phyloP scores from a whole-genome alignment of 2,329 filamentous ascomycete genomes.

The Colletotrichum agaves region DNA sequence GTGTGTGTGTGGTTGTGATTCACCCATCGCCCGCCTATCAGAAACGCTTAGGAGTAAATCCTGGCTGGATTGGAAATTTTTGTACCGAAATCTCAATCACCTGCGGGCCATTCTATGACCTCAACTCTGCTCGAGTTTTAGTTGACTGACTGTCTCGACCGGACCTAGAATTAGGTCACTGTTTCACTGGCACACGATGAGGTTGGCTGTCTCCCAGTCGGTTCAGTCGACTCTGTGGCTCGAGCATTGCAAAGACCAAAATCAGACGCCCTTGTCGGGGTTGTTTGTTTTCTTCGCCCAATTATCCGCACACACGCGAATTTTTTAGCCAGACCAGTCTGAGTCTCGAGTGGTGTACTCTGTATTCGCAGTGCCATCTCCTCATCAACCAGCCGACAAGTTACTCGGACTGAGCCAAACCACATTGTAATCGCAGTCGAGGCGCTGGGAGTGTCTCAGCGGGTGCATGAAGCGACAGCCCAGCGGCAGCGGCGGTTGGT shows the following conservation, averaged over 20 bases:
- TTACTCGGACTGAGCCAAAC: conserved; percentile 12
- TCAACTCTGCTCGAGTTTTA: not conserved
- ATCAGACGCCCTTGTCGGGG: not conserved
- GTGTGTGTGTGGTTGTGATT: too few relatives aligned
- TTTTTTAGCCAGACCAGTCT: too few relatives aligned
- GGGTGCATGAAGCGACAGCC: conserved; percentile 6
- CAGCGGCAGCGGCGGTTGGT: conserved; percentile 30
- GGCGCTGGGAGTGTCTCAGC: conserved; percentile 19
- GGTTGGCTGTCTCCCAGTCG: conserved; percentile 5
- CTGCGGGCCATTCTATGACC: conserved; percentile 5
- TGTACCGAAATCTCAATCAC: not conserved
- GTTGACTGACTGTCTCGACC: not conserved
- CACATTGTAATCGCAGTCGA: conserved; percentile 2
- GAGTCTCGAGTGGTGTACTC: not conserved
- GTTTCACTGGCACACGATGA: conserved; percentile 6
- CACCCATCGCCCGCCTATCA: too few relatives aligned
- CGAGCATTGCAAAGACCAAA: not conserved
- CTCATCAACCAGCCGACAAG: conserved; percentile 4
- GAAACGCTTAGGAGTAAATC: too few relatives aligned
- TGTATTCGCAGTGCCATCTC: not conserved
- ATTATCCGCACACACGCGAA: not conserved
- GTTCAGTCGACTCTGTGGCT: conserved; percentile 4
- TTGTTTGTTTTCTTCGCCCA: not conserved
- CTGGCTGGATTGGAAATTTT: too few relatives aligned
- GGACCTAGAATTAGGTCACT: not conserved